Evolutionary conservation across 2,329 filamentous ascomycete species (phyloP).

Genomic region (Colletotrichum sansevieriae): DNA sequence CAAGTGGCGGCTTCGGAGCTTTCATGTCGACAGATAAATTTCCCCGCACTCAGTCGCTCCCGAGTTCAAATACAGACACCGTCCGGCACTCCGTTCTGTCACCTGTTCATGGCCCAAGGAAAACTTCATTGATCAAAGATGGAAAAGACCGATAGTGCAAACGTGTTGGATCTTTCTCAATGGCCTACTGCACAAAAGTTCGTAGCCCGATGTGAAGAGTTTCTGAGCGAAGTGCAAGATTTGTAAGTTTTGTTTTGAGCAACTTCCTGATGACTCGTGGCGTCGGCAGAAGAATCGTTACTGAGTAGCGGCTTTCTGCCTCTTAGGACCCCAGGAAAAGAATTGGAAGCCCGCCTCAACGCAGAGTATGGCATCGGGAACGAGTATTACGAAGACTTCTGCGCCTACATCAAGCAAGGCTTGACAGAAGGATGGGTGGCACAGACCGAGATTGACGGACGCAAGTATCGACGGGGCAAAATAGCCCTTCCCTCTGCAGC

Average conservation of each 20-base stretch:
- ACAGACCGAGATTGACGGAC: slow-evolving; percentile 57
- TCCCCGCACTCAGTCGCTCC: slow-evolving; percentile 2
- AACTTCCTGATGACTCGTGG: background rate
- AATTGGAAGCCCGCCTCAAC: slow-evolving; percentile 59
- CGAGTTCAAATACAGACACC: slow-evolving; percentile 7
- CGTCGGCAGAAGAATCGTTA: background rate
- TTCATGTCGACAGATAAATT: background rate
- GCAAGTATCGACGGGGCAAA: slow-evolving; percentile 61
- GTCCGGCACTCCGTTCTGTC: background rate
- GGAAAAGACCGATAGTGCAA: slow-evolving; percentile 31
- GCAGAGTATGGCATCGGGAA: slow-evolving; percentile 57
- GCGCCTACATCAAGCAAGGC: slow-evolving; percentile 53
- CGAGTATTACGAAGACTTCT: slow-evolving; percentile 58
- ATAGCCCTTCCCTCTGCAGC: slow-evolving; percentile 59
- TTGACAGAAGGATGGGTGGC: slow-evolving; percentile 61
- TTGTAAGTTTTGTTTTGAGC: slow-evolving; percentile 44
- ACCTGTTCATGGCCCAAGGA: background rate
- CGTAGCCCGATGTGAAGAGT: slow-evolving; percentile 48
- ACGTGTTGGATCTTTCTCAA: slow-evolving; percentile 45
- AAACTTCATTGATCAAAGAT: slow-evolving; percentile 8
- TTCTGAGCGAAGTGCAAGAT: slow-evolving; percentile 49
- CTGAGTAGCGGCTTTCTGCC: background rate
- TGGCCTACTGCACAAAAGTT: slow-evolving; percentile 49
- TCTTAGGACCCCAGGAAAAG: slow-evolving; percentile 59
- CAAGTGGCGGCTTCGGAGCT: background rate